Conservation (phyloP, 2,329 filamentous ascomycete genomes). For the Torrubiella hemipterigena region DNA sequence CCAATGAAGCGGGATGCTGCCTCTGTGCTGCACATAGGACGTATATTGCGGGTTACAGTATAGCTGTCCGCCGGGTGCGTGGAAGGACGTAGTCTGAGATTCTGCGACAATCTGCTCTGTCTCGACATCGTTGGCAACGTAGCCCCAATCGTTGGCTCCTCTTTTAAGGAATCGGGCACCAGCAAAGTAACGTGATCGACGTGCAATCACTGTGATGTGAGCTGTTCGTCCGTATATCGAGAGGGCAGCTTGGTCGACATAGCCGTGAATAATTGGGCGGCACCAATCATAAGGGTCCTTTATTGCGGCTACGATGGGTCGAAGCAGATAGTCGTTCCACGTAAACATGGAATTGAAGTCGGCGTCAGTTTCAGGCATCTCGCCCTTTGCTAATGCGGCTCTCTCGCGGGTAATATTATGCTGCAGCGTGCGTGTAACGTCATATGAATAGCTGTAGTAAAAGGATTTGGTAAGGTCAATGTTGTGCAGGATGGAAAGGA, state of each 20-base stretch:
- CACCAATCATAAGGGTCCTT: conserved; percentile 92
- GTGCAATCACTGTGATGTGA: conserved; percentile 87
- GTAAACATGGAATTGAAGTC: conserved; percentile 94
- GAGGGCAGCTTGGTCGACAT: conserved; percentile 81
- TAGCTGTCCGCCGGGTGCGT: conserved; percentile 73
- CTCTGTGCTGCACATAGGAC: conserved; percentile 91
- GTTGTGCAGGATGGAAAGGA: conserved; percentile 79
- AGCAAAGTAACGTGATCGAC: conserved; percentile 85
- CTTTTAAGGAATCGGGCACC: conserved; percentile 90
- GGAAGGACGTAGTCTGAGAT: conserved; percentile 87
- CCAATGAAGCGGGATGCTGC: conserved; percentile 95
- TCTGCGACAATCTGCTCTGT: conserved; percentile 98
- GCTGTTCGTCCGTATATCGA: conserved; percentile 80
- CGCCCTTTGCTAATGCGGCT: conserved; percentile 53
- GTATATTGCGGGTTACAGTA: conserved; percentile 88
- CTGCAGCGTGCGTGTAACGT: conserved; percentile 85
- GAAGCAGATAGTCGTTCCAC: conserved; percentile 86
- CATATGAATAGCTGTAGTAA: conserved; percentile 98
- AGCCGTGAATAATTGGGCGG: conserved; percentile 87
- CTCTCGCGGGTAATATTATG: conserved; percentile 82
- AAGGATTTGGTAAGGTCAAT: conserved; percentile 85
- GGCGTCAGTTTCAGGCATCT: conserved; percentile 42
- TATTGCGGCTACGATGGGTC: conserved; percentile 57
- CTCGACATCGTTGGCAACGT: conserved; percentile 97
- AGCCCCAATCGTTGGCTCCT: conserved; percentile 85